phyloP scores from a whole-genome alignment of 495 filamentous ascomycete genomes.

The Hyaloscypha finlandica region DNA sequence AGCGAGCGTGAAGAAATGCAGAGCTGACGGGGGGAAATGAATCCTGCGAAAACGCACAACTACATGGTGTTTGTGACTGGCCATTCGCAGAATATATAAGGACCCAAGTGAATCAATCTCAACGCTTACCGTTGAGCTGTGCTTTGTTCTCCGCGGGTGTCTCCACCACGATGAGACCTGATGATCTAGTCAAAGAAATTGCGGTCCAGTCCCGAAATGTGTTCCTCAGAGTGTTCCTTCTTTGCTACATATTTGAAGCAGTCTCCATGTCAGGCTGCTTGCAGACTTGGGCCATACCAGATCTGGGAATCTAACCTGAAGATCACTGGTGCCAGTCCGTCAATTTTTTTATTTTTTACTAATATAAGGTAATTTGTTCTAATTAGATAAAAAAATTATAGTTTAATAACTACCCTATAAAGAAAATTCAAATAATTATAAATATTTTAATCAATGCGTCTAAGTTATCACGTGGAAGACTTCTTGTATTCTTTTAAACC shows the following conservation, averaged over 20 bases:
- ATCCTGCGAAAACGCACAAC: not conserved
- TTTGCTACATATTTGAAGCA: not conserved
- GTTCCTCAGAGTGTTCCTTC: not conserved
- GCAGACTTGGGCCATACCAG: not conserved
- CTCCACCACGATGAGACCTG: not conserved
- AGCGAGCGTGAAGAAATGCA: not conserved
- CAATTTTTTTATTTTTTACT: too few relatives aligned
- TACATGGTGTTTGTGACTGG: constrained; percentile 2
- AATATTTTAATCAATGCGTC: too few relatives aligned
- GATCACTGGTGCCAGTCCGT: not conserved
- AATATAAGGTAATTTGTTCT: too few relatives aligned
- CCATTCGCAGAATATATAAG: not conserved
- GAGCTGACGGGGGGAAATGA: constrained; percentile 11
- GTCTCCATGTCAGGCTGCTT: not conserved
- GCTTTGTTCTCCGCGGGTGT: not conserved
- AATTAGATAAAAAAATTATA: too few relatives aligned
- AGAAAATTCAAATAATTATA: too few relatives aligned
- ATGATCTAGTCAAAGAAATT: not conserved
- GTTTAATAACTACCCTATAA: too few relatives aligned
- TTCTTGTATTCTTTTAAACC: too few relatives aligned
- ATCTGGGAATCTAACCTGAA: not conserved
- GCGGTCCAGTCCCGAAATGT: not conserved
- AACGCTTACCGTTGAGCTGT: not conserved
- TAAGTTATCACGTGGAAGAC: too few relatives aligned
- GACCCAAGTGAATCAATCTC: not conserved